Evolutionary conservation across 75 land plant genomes (phyloP).

Genomic region (Cupressus sempervirens): DNA sequence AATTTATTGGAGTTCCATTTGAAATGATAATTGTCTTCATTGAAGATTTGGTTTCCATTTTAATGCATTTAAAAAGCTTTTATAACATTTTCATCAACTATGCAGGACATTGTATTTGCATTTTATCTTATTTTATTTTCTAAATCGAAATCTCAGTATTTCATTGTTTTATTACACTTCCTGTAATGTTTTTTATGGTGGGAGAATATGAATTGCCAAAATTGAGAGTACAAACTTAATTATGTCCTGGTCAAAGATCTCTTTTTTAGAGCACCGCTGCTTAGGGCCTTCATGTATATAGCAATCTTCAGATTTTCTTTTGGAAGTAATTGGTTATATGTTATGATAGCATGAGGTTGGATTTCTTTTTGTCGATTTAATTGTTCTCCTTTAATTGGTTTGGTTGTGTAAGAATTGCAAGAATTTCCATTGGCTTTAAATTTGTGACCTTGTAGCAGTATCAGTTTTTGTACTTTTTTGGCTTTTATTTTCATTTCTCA

Average conservation of each 20-base stretch:
- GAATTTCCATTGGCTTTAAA: neutral
- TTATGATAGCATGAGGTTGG: neutral
- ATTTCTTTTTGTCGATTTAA: neutral
- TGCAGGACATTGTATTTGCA: neutral
- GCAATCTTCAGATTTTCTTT: neutral
- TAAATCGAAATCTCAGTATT: neutral
- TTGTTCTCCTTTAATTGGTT: neutral
- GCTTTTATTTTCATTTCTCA: neutral
- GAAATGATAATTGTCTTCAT: neutral
- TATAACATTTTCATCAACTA: neutral
- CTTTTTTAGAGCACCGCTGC: neutral
- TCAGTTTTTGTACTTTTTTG: neutral
- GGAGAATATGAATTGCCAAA: neutral
- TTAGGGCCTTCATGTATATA: neutral
- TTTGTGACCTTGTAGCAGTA: neutral
- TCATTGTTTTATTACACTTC: too few species aligned
- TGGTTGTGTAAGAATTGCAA: neutral
- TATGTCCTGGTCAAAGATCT: neutral
- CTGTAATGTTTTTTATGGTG: neutral
- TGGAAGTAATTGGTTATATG: neutral
- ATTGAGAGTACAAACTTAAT: neutral
- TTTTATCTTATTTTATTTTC: neutral
- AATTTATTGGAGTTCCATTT: neutral
- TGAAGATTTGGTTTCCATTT: neutral
- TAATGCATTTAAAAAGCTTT: neutral